Base-by-base conservation (phyloP, 2,329 filamentous ascomycete species). In the Tolypocladium paradoxum region DNA sequence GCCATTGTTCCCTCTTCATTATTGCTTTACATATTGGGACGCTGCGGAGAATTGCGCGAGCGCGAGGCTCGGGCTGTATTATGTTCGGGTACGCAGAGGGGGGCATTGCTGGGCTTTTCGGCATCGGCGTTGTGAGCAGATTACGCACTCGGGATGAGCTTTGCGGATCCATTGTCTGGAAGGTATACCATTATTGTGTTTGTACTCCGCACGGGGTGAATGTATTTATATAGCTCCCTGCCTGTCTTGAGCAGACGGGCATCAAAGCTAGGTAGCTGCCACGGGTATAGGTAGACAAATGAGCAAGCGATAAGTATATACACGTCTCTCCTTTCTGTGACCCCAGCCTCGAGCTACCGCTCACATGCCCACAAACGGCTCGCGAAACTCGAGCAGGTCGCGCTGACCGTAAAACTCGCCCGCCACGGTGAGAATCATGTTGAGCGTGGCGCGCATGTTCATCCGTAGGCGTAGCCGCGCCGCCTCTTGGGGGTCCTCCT, bases 361-460 rank as follows among this genome's bases (percentile, higher is more conserved):
- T 47, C 69, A 74, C 59, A 75, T 65, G 35, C 71, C 70, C 24
- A 74, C 70, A 61, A 82, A 83, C 4, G 79, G 79, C 56, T 85
- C 80, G 54, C 90, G 80, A 56, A 85, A 87, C 61, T 87, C 83
- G 49, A 96, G 77, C 57, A 96, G 70, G 68, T 97, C 92, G 58
- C 85, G 78, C 70, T 97, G 92, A 1, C 92, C 90, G 69, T 91
- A 97, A 59, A 88, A 83, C 70, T 96, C 90, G 61, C 90, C 91
- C 48, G 87, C 85, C 36, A 96, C 78, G 0, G 88, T 93, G 60
- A 96, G 74, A 51, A 96, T 88, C 89, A 95, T 95, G 70, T 95
- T 91, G 35, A 96, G 75, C 40, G 90, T 90, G n/a, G 83, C 85
- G 31, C 80, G 76, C 73, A 76, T 76, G 65, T 78, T 81, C 61